Evolutionary conservation across 1,284 basidiomycete genomes (phyloP), one percentile per base, ranked within the genome.

Genomic region (Phellopilus nigrolimitatus): DNA sequence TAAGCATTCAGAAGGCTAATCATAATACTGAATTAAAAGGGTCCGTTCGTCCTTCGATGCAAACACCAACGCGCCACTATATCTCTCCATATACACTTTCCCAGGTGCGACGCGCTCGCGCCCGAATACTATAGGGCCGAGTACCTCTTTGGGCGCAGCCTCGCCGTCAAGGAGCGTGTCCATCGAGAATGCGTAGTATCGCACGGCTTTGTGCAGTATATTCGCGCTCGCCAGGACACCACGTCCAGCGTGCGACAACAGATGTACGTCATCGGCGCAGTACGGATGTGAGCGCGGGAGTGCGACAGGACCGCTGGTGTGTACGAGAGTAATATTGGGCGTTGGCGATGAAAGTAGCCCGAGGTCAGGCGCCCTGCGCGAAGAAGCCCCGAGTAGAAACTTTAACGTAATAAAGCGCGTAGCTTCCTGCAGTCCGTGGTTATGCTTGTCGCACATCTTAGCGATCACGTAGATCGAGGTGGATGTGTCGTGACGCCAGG

Each of bases 181-280:
- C 13, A 46, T 15, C 12, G 49, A 38, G 13, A 51, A 36, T 8
- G 42, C 49, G 17, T 39, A 51, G 33, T 45, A 45, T 1, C 43
- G 31, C 9, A 17, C 36, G 15, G 37, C 42, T 19, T 39, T 27
- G 27, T 45, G 42, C 34, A 39, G 30, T 9, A n/a, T 51, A 30
- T 51, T 51, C 15, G 28, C 24, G 17, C 42, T 51, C 2, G 49
- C 17, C 9, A 51, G 43, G 4, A 51, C 24, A 22, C 49, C 33
- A 4, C 27, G 49, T 24, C 49, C 49, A 8, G 42, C 7, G 13
- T 31, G 30, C 21, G 49, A 45, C 24, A 51, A 8, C 21, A 28
- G 8, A 22, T 45, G 28, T 3, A 45, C 33, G 1, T 28, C 19
- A n/a, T 51, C 49, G 9, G 15, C 12, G 25, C 33, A 51, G 19